Evolutionary conservation across 768 basidiomycete genomes (phyloP).

Genomic region (Leccinum subgranulosum): DNA sequence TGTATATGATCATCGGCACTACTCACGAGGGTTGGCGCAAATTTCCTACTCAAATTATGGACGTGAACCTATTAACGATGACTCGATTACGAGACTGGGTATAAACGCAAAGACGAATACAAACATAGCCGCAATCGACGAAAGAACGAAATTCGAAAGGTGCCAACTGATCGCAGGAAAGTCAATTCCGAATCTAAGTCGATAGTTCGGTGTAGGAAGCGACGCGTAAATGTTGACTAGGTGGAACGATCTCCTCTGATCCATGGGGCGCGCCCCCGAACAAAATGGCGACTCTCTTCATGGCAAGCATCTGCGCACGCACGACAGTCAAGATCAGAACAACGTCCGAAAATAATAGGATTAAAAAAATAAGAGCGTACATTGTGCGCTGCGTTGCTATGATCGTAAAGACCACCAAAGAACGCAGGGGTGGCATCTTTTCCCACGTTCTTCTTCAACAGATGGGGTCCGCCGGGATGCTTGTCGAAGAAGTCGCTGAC

Average conservation of each 20-base stretch:
- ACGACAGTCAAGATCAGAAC: background rate
- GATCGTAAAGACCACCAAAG: no score
- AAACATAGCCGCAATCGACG: background rate
- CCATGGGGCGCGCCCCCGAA: constrained; percentile 9
- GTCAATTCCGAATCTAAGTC: background rate
- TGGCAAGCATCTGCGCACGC: constrained; percentile 1
- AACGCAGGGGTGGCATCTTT: no score
- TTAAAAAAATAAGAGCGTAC: constrained; percentile 2
- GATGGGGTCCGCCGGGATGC: no score
- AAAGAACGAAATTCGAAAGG: background rate
- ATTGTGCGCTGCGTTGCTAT: no score
- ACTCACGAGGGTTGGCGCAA: background rate
- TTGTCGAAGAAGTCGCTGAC: no score
- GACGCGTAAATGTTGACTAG: constrained; percentile 6
- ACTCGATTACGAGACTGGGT: background rate
- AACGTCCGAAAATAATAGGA: fast-evolving
- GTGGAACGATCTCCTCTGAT: constrained; percentile 4
- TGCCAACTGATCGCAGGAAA: background rate
- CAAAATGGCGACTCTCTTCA: constrained; percentile 11
- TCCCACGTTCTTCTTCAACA: no score
- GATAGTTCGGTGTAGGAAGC: background rate
- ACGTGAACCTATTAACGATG: background rate
- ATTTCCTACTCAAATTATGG: background rate
- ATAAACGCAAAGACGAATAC: background rate
- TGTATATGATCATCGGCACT: background rate